These are phyloP conservation scores for Nicotiana obtusifolia DNA, from an alignment of 257 asterid genomes.

Conservation along the genomic window DNA sequence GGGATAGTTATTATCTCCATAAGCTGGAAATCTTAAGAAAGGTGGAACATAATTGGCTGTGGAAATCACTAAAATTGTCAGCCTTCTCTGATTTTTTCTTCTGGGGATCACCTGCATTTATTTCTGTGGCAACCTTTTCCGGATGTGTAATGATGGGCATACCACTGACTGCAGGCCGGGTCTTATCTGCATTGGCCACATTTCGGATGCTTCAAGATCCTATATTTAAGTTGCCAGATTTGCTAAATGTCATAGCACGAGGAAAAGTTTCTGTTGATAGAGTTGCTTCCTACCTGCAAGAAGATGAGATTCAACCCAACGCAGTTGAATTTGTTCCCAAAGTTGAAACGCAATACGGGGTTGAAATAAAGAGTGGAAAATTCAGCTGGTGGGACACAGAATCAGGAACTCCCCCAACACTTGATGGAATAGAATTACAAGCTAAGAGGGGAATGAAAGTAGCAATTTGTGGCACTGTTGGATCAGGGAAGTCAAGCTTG, in stretches of 20 bases:
- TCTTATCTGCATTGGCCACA: conserved; percentile 82
- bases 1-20: conserved; percentile 68
- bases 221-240: conserved; percentile 79
- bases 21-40: conserved; percentile 51
- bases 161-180: conserved; percentile 89
- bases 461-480: conserved; percentile 93
- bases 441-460: conserved; percentile 87
- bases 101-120: conserved; percentile 94
- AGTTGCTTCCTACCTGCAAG: conserved; percentile 70
- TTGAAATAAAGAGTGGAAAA: conserved; percentile 55
- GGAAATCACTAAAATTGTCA: conserved; percentile 68
- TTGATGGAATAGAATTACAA: conserved; percentile 46
- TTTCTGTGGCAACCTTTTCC: conserved; percentile 69
- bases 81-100: conserved; percentile 63
- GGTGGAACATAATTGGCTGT: conserved; percentile 66
- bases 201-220: conserved; percentile 99
- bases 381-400: conserved; percentile 83
- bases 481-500: conserved; percentile 93
- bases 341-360: conserved; percentile 37
- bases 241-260: conserved; percentile 73
- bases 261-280: conserved; percentile 91
- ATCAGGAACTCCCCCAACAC: conserved; percentile 33
- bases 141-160: conserved; percentile 88
- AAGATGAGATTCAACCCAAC: conserved; percentile 62
- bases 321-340: conserved; percentile 44